A percentile compares a stretch with the other conserved stretches of the same genome.
These are phyloP conservation scores for Aspergillus sp. DNA, from an alignment of 2,329 filamentous ascomycete genomes.

Conservation along the genomic window DNA sequence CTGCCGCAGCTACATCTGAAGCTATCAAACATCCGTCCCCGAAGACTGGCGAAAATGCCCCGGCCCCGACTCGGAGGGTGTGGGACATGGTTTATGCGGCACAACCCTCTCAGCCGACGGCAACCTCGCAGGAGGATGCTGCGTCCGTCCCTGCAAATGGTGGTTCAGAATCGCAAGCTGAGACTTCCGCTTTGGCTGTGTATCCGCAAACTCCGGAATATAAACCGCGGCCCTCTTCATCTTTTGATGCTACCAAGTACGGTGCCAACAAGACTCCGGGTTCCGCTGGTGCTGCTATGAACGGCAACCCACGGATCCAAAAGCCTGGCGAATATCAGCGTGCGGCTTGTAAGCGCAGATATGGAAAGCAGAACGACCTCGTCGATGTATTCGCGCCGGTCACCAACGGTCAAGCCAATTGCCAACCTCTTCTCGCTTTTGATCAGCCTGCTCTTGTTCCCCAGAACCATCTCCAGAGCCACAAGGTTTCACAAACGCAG, in stretches of 20 bases:
- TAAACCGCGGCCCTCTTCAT: constrained; percentile 2
- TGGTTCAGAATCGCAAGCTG: too few relatives aligned
- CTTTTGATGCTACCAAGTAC: constrained; percentile 13
- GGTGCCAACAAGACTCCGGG: constrained; percentile 3
- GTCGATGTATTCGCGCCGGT: constrained; percentile 8
- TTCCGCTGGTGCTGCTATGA: background rate
- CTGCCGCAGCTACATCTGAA: background rate
- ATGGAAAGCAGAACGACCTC: constrained; percentile 4
- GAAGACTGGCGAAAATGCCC: constrained; percentile 3
- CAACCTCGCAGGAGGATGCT: background rate
- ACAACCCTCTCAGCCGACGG: background rate
- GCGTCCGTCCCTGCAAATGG: background rate
- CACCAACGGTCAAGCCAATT: background rate
- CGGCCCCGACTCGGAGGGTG: constrained; percentile 6
- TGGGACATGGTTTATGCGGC: constrained; percentile 13
- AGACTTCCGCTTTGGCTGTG: background rate
- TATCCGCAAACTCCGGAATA: constrained; percentile 1
- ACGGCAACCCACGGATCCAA: background rate
- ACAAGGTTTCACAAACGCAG: too few relatives aligned
- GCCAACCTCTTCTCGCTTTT: constrained; percentile 5
- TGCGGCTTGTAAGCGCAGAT: background rate
- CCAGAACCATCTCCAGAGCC: background rate
- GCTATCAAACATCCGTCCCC: background rate
- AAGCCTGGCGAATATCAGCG: background rate
- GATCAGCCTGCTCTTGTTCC: constrained; percentile 14